Evolutionary conservation across 371 early-diverging fungal species (phyloP), one percentile per base, ranked within the genome.

Genomic region (Syncephalastrum sp.): DNA sequence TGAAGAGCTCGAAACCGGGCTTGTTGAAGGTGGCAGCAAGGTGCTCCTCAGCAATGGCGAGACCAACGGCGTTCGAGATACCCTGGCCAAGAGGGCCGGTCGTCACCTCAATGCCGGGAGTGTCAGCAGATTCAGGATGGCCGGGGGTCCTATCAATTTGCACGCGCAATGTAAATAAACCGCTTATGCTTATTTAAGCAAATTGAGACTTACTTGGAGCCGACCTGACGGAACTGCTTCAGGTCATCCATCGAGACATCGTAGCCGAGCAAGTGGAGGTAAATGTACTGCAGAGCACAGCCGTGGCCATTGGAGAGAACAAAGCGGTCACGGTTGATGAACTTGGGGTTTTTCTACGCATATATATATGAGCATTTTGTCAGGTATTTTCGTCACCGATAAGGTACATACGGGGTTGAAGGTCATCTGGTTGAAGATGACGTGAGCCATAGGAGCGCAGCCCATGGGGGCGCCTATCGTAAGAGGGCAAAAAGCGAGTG

Each of bases 41-140:
- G 61, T 97, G 91, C 15, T 89, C 87, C 74, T 88, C 86, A 60
- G 94, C 95, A 48, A 93, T 85, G 49, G 99, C 99, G 57, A 97
- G 83, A 70, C 99, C 99, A 49, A 99, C 99, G 46, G 98, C 92
- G 61, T 93, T 92, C 33, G 92, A 79, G 60, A 98, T 80, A 56
- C 68, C 99, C 86, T 99, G 99, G 47, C 99, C 99, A 29, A 99
- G 88, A 27, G 99, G 99, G 29, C 99, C 99, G 23, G 99, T 99
- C 45, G 99, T 94, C 23, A 95, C 95, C 75, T 99, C 99, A 67
- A 99, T 85, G 51, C 98, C 98, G 42, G 82, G 81, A 38, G 95
- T 93, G 29, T 90, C 76, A 59, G 86, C 83, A 48, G 86, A 77
- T 77, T 99, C 98, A 54, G 98, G 98, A 70, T 99, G 98, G 8